Evolutionary conservation across 106 monocot genomes (phyloP), one percentile per base, ranked within the genome.

Genomic region (Allium fistulosum): DNA sequence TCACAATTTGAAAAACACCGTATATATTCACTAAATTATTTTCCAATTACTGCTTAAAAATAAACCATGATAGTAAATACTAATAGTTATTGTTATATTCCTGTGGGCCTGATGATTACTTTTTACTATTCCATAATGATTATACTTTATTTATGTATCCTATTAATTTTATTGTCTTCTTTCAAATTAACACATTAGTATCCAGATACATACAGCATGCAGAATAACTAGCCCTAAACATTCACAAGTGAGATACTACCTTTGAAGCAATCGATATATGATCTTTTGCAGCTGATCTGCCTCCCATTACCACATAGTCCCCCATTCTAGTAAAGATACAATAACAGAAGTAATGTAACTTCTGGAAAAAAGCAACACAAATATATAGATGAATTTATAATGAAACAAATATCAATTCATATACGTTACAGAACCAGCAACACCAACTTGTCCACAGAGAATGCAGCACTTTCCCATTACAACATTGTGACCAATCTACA

Each of bases 351-450:
- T 37, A 37, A 37, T 37, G 37, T 37, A 37, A 37, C 5, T 37
- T 37, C 5, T 37, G 5, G 37, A 37, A 37, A 37, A 37, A 50
- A 26, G 47, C 12, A 82, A 56, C 13, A 18, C 16, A 62, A 11
- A 27, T 17, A 28, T 53, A 26, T 28, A 7, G 63, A 69, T 9
- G 57, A 15, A 66, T 78, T 65, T 1, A 63, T 22, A 58, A 7
- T 26, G 51, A 22, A 6, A 17, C 28, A 74, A 16, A 11, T 51
- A 55, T 13, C 9, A 26, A 57, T 17, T 53, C 18, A 48, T 79
- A 71, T 87, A 99, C 99, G 87, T 93, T 6, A 71, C 92, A 72
- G 99, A 99, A 73, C 99, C 99, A 68, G 93, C 93, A 74, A 99
- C 79, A n/a, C 99, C 99, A 66, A 81, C 92, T 93, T 99, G 99